Conservation (phyloP, 129 eudicot species). For the Mikania micrantha region DNA sequence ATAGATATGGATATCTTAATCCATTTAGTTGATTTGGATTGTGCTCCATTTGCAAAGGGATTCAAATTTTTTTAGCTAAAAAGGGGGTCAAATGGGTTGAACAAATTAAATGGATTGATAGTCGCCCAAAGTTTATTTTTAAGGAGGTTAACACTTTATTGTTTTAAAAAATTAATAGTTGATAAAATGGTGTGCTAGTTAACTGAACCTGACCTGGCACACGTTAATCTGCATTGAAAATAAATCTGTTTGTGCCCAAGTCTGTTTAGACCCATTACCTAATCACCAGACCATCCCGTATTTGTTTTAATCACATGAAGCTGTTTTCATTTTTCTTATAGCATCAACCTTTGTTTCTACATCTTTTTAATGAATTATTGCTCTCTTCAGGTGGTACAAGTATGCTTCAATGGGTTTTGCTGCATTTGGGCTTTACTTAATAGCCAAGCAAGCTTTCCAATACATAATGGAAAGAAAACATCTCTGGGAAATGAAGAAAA, state of each 20-base stretch:
- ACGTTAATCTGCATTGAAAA: background rate
- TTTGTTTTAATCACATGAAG: background rate
- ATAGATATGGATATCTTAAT: background rate
- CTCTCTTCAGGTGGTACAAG: constrained; percentile 74
- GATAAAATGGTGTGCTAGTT: background rate
- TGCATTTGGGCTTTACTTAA: constrained; percentile 67
- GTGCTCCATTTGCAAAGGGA: background rate
- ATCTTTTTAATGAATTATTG: background rate
- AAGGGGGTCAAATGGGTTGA: background rate
- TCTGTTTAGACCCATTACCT: background rate
- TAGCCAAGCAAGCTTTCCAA: constrained; percentile 68
- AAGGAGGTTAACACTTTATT: too few relatives aligned
- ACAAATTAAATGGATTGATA: background rate
- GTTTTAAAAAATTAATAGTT: background rate
- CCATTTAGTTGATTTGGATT: background rate
- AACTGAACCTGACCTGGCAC: background rate
- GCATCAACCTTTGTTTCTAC: background rate
- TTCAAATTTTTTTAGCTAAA: background rate
- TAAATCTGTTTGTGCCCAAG: background rate
- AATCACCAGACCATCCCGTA: background rate
- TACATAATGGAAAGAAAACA: constrained; percentile 83
- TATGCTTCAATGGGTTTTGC: constrained; percentile 86
- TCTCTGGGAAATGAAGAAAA: constrained; percentile 79
- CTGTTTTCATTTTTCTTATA: constrained; percentile 2
- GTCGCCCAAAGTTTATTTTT: background rate